Conservation (phyloP, 1,284 basidiomycete species). For the Anthracocystis walkeri region DNA sequence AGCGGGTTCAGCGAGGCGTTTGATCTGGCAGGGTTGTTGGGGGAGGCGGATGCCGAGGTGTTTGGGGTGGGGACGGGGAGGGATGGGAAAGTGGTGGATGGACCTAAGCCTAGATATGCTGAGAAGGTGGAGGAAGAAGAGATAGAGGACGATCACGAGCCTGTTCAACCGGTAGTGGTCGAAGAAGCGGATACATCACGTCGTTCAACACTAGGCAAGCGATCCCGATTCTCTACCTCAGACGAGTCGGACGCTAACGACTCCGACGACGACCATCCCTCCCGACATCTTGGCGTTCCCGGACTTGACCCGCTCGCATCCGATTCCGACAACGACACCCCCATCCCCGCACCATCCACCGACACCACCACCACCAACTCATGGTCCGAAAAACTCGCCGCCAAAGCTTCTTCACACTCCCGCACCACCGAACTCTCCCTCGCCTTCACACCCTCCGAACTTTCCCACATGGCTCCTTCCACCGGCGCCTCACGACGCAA, state of each 20-base stretch:
- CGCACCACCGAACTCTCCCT: slow-evolving; percentile 33
- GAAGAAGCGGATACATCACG: slow-evolving; percentile 25
- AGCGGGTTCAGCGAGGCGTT: slow-evolving; percentile 62
- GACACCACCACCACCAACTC: background rate
- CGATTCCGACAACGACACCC: slow-evolving; percentile 9
- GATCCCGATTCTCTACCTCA: slow-evolving; percentile 20
- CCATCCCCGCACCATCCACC: background rate
- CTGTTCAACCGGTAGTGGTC: background rate
- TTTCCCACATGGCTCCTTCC: slow-evolving; percentile 31
- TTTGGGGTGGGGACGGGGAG: slow-evolving; percentile 50
- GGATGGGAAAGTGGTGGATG: slow-evolving; percentile 5
- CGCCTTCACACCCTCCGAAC: slow-evolving; percentile 38
- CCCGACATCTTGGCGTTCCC: slow-evolving; percentile 15
- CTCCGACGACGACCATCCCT: background rate
- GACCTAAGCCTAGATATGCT: slow-evolving; percentile 27
- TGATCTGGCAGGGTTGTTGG: slow-evolving; percentile 65
- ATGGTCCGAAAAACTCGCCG: slow-evolving; percentile 32
- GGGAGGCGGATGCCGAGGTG: slow-evolving; percentile 66
- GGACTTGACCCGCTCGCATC: slow-evolving; percentile 13
- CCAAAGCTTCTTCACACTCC: slow-evolving; percentile 21
- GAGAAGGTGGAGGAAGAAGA: background rate
- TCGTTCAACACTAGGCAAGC: slow-evolving; percentile 37
- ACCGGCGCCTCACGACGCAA: slow-evolving; percentile 22
- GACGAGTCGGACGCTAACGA: slow-evolving; percentile 15
- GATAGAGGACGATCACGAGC: slow-evolving; percentile 30